Conservation (phyloP, 148 eudicot species). For the Gaultheria prostrata region DNA sequence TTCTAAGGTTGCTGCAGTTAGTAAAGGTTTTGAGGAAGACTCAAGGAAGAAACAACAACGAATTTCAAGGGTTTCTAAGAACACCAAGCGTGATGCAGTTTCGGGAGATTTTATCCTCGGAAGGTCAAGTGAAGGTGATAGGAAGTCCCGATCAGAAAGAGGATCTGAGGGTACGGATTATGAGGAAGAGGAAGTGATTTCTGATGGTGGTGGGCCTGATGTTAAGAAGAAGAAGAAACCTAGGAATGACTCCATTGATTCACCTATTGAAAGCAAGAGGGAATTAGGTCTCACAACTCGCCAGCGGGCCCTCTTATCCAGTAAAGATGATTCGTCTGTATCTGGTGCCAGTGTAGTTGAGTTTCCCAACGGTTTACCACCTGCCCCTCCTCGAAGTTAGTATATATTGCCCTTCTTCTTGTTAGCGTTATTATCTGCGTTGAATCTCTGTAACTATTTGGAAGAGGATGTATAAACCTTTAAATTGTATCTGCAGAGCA, state of each 20-base stretch:
- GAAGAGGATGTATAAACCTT: neutral
- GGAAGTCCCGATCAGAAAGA: conserved; percentile 38
- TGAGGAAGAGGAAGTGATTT: conserved; percentile 54
- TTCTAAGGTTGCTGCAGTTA: conserved; percentile 41
- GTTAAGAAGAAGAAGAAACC: conserved; percentile 54
- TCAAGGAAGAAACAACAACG: conserved; percentile 51
- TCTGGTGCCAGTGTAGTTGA: conserved; percentile 56
- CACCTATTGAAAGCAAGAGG: conserved; percentile 51
- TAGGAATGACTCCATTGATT: conserved; percentile 50
- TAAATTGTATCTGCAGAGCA: conserved; percentile 43
- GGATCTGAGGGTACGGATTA: conserved; percentile 58
- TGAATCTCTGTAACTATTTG: neutral
- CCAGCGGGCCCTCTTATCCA: conserved; percentile 74
- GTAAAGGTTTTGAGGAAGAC: conserved; percentile 51
- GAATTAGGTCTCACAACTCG: conserved; percentile 81
- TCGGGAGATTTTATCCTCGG: conserved; percentile 32
- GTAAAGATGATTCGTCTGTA: conserved; percentile 60
- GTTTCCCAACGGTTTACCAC: conserved; percentile 89
- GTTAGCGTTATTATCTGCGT: neutral
- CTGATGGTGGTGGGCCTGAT: conserved; percentile 60
- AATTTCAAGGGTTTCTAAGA: conserved; percentile 50
- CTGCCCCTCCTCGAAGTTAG: conserved; percentile 78
- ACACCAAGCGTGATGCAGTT: conserved; percentile 27
- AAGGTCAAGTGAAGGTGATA: conserved; percentile 44
- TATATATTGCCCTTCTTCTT: neutral